These are phyloP conservation scores for Nemania sp. DNA, from an alignment of 2,329 filamentous ascomycete species.

Conservation along the genomic window DNA sequence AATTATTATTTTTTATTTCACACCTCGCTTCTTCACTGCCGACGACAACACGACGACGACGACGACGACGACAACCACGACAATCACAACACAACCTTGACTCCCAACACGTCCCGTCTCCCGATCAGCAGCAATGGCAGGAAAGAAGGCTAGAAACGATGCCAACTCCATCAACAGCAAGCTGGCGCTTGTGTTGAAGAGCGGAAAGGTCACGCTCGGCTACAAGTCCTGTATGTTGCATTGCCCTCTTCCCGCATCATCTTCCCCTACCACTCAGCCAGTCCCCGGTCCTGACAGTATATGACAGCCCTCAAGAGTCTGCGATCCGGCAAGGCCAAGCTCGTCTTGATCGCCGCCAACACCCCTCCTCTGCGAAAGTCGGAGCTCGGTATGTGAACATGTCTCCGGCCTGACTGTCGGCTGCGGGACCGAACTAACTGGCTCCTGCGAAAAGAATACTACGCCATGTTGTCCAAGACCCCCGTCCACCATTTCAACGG, in stretches of 20 bases:
- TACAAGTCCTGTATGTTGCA: slow-evolving; percentile 71
- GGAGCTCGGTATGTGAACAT: slow-evolving; percentile 93
- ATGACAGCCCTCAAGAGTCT: slow-evolving; percentile 76
- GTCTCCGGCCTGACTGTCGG: slow-evolving; percentile 56
- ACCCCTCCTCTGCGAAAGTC: slow-evolving; percentile 97
- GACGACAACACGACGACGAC: too few species aligned
- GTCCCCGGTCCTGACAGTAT: slow-evolving; percentile 13
- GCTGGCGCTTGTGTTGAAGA: slow-evolving; percentile 51
- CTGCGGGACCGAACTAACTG: background rate
- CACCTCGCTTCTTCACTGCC: slow-evolving; percentile 15
- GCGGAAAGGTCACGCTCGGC: slow-evolving; percentile 74
- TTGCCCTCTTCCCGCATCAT: background rate
- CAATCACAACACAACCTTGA: background rate
- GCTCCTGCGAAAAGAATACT: slow-evolving; percentile 56
- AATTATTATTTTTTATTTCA: too few species aligned
- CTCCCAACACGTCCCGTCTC: slow-evolving; percentile 5
- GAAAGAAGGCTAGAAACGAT: slow-evolving; percentile 85
- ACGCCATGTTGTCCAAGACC: slow-evolving; percentile 90
- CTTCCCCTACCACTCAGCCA: background rate
- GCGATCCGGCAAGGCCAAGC: slow-evolving; percentile 96
- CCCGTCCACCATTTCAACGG: slow-evolving; percentile 97
- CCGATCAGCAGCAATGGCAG: slow-evolving; percentile 60
- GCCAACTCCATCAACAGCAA: slow-evolving; percentile 66
- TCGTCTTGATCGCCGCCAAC: slow-evolving; percentile 95
- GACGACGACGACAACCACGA: background rate